Evolutionary conservation across 1,284 basidiomycete genomes (phyloP).

Genomic region (Marasmius sp.): DNA sequence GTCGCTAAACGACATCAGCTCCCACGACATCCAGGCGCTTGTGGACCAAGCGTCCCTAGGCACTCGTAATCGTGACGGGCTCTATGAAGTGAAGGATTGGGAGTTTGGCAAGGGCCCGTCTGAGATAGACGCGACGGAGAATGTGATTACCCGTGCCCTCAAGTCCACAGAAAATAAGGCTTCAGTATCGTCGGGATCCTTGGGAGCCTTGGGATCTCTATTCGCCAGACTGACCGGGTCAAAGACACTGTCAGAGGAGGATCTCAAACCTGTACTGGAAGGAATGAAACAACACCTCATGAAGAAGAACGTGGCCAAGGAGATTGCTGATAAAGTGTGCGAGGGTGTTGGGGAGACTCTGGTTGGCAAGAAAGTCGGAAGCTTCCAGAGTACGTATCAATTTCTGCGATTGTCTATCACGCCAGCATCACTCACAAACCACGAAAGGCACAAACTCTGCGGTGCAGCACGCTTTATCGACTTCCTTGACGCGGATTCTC

Average conservation of each 20-base stretch:
- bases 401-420: background rate
- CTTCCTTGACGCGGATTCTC: slow-evolving; percentile 88
- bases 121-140: slow-evolving; percentile 44
- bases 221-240: slow-evolving; percentile 85
- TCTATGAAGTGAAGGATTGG: slow-evolving; percentile 96
- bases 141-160: slow-evolving; percentile 60
- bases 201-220: slow-evolving; percentile 70
- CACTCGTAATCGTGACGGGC: slow-evolving; percentile 75
- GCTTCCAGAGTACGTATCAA: slow-evolving; percentile 74
- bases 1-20: slow-evolving; percentile 31
- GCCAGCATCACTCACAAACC: background rate
- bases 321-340: slow-evolving; percentile 93
- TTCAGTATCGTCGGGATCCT: slow-evolving; percentile 42
- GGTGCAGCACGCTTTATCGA: slow-evolving; percentile 82
- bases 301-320: slow-evolving; percentile 98
- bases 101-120: slow-evolving; percentile 55
- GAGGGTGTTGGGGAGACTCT: slow-evolving; percentile 89
- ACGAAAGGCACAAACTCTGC: slow-evolving; percentile 77
- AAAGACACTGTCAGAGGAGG: slow-evolving; percentile 80
- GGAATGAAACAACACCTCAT: slow-evolving; percentile 98
- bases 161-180: slow-evolving; percentile 35
- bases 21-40: slow-evolving; percentile 59
- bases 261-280: slow-evolving; percentile 86
- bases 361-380: slow-evolving; percentile 87
- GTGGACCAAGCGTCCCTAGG: slow-evolving; percentile 84